Conservation (phyloP, 2,329 filamentous ascomycete genomes). For the Cladosporium sp. region DNA sequence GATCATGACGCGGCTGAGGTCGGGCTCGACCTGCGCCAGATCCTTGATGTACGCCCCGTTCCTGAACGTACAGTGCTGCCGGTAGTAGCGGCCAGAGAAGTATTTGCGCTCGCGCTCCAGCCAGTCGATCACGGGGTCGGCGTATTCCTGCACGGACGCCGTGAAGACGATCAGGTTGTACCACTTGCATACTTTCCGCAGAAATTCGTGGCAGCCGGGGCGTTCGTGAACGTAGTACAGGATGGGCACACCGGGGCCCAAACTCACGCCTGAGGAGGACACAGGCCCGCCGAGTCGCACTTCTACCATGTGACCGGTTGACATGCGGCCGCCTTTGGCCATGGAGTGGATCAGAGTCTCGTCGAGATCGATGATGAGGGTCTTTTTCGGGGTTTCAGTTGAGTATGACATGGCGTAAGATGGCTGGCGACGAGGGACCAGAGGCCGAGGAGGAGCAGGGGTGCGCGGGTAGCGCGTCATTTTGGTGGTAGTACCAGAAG, state of each 20-base stretch:
- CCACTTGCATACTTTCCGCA: slow-evolving; percentile 92
- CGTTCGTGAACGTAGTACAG: slow-evolving; percentile 98
- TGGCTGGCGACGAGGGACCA: slow-evolving; percentile 82
- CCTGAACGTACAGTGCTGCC: slow-evolving; percentile 92
- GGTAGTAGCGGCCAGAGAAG: slow-evolving; percentile 88
- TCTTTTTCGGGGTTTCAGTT: slow-evolving; percentile 69
- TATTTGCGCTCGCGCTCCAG: slow-evolving; percentile 94
- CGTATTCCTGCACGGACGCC: slow-evolving; percentile 95
- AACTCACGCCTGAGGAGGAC: slow-evolving; percentile 21
- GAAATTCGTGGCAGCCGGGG: slow-evolving; percentile 91
- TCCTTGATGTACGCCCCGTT: slow-evolving; percentile 99
- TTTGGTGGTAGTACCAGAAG: slow-evolving; percentile 50
- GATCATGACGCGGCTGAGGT: slow-evolving; percentile 97
- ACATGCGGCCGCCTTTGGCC: slow-evolving; percentile 92
- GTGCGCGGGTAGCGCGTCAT: slow-evolving; percentile 87
- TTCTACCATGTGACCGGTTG: slow-evolving; percentile 97
- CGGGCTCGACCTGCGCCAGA: slow-evolving; percentile 88
- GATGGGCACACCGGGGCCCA: slow-evolving; percentile 88
- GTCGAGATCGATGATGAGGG: slow-evolving; percentile 88
- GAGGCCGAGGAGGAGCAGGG: slow-evolving; percentile 78
- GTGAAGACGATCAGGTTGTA: slow-evolving; percentile 97
- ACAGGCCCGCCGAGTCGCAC: slow-evolving; percentile 44
- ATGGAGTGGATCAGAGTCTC: slow-evolving; percentile 98
- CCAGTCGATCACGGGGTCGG: slow-evolving; percentile 98
- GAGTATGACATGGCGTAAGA: slow-evolving; percentile 66